Conservation (phyloP, 139 green algal species). For the Chlamydomonas asymmetrica region DNA sequence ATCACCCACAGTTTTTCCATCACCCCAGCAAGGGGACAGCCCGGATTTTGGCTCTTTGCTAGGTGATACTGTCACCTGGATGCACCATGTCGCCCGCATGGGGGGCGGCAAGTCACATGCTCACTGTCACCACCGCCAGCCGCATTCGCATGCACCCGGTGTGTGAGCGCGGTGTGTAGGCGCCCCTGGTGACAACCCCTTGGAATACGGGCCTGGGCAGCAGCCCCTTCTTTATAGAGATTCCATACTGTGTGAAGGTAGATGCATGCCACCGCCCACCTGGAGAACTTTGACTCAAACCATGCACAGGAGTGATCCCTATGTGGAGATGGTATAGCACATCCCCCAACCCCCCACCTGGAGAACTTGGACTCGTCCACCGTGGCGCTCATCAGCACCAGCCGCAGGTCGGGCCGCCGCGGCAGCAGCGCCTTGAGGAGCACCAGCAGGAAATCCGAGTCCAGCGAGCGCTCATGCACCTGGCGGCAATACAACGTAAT, state of each 20-base stretch:
- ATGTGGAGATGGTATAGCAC: not conserved
- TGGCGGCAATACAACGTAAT: not conserved
- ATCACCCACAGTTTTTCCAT: too few relatives aligned
- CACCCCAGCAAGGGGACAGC: too few relatives aligned
- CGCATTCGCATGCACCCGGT: too few relatives aligned
- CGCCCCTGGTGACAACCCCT: too few relatives aligned
- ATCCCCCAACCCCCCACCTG: constrained; percentile 13
- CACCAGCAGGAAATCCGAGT: constrained; percentile 81
- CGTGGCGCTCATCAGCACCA: constrained; percentile 90
- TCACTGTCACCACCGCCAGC: too few relatives aligned
- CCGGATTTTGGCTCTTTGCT: too few relatives aligned
- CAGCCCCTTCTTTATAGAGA: not conserved
- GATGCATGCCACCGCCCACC: not conserved
- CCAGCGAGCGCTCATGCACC: constrained; percentile 20
- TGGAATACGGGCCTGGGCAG: too few relatives aligned
- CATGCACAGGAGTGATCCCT: not conserved
- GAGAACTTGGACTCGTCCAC: constrained; percentile 38
- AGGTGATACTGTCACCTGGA: too few relatives aligned
- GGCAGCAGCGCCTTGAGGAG: constrained; percentile 68
- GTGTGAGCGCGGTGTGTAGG: too few relatives aligned
- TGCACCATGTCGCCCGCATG: too few relatives aligned
- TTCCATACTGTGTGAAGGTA: not conserved
- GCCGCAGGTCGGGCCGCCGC: constrained; percentile 56
- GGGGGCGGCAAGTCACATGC: too few relatives aligned
- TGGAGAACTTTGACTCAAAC: not conserved